Evolutionary conservation across 1,284 basidiomycete genomes (phyloP).

Genomic region (Peniophora sp.): DNA sequence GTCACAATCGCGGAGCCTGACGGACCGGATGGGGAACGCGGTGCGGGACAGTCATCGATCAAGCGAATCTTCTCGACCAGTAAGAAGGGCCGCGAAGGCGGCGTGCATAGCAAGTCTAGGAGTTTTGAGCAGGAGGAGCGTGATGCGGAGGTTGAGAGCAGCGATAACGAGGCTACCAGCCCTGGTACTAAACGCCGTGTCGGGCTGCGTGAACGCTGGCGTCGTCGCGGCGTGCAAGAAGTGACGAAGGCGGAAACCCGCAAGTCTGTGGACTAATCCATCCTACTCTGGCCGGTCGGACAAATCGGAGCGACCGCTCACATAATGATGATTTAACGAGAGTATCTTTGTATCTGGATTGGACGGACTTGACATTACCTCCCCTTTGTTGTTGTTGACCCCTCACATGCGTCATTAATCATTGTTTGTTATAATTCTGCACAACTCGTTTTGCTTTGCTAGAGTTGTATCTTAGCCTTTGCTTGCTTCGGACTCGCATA

Average conservation of each 20-base stretch:
- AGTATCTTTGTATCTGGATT: not conserved
- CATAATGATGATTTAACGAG: not conserved
- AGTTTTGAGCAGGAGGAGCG: slow-evolving; percentile 15
- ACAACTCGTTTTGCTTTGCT: too few species aligned
- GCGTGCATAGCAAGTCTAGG: slow-evolving; percentile 9
- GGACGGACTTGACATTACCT: too few species aligned
- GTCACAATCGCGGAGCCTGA: slow-evolving; percentile 5
- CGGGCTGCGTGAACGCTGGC: slow-evolving; percentile 9
- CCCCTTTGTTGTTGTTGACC: too few species aligned
- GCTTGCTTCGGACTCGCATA: too few species aligned
- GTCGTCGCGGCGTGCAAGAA: slow-evolving; percentile 5
- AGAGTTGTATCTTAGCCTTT: too few species aligned
- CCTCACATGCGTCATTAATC: too few species aligned
- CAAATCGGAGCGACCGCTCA: not conserved
- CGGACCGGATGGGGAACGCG: not conserved
- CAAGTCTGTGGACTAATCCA: slow-evolving; percentile 10
- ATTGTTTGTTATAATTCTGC: too few species aligned
- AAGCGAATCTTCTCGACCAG: slow-evolving; percentile 29
- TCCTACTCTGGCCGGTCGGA: not conserved
- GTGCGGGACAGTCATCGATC: not conserved
- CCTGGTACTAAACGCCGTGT: not conserved
- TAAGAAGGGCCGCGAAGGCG: slow-evolving; percentile 7
- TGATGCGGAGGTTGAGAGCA: slow-evolving; percentile 18
- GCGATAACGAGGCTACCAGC: slow-evolving; percentile 8
- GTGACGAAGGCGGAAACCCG: slow-evolving; percentile 8